Evolutionary conservation across 805 yeast species (phyloP), one percentile per base, ranked within the genome.

Genomic region (Kodamaea kaohsiungensis): DNA sequence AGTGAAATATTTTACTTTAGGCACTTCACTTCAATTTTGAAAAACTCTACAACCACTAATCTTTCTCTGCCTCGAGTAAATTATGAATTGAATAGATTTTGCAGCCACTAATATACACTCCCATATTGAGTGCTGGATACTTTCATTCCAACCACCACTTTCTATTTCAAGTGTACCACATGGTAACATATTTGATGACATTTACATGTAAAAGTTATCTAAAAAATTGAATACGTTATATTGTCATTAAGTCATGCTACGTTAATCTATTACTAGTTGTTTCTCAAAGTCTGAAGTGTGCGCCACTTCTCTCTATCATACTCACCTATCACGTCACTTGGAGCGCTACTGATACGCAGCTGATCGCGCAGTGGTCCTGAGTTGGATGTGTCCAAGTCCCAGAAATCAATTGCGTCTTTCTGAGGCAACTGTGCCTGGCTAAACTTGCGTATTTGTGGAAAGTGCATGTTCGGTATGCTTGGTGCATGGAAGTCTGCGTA

Each of bases 241-340:
- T 43, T 5, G 7, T 46, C 10, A 30, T 37, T 47, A 18, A 38
- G 30, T 16, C n/a, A 30, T 46, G 18, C 25, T 22, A 22, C 37
- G 33, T 16, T 25, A 30, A 30, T 30, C 35, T 30, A 30, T 30
- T 46, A 38, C 17, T 43, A 43, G n/a, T 59, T 49, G 30, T 56
- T 53, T 39, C 57, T 65, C 49, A 79, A 58, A 18, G 73, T 63
- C 59, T 78, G 76, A 56, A 84, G 71, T 0, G 83, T 80, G 53
- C 79, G 71, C 88, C 88, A 84, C 64, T 85, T 85, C 63, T 85
- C 89, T 60, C 80, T 71, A 61, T 85, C 89, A 62, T 85, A 85
- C 61, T 83, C 83, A 0, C 89, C 88, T 53, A 84, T 77, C 2
- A 82, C 84, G 10, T 78, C 83, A 42, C 84, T 76, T 0, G 89